These are phyloP conservation scores for Phoma sp. DNA, from an alignment of 2,329 filamentous ascomycete species.

Conservation along the genomic window DNA sequence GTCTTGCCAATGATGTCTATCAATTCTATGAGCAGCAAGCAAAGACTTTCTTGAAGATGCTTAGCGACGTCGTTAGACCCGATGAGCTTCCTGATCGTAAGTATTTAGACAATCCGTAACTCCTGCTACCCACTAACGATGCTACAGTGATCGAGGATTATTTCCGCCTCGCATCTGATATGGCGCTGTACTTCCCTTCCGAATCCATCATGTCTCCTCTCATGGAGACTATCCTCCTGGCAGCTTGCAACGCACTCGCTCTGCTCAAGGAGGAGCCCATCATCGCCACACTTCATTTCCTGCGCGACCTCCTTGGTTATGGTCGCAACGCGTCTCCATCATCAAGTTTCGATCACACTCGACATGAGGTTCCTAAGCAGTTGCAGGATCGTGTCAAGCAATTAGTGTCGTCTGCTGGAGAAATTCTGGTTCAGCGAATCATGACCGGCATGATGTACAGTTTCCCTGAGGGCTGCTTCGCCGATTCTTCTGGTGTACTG, in stretches of 20 bases:
- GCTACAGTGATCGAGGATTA: constrained; percentile 85
- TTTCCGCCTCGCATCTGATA: constrained; percentile 90
- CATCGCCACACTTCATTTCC: constrained; percentile 87
- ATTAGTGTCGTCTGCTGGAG: constrained; percentile 73
- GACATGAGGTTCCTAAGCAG: constrained; percentile 67
- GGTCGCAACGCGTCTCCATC: constrained; percentile 72
- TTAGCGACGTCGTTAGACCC: constrained; percentile 77
- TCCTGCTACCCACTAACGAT: constrained; percentile 16
- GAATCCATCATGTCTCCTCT: constrained; percentile 80
- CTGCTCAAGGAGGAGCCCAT: constrained; percentile 91
- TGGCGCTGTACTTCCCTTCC: constrained; percentile 88
- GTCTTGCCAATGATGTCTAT: constrained; percentile 88
- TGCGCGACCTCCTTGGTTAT: constrained; percentile 89
- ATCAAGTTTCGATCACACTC: constrained; percentile 66
- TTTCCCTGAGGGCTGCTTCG: constrained; percentile 93
- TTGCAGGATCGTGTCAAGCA: constrained; percentile 75
- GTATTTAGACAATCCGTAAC: constrained; percentile 21
- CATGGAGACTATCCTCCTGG: constrained; percentile 82
- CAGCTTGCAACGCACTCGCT: constrained; percentile 82
- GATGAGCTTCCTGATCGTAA: constrained; percentile 74
- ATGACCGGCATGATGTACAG: constrained; percentile 99
- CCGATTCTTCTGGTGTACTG: constrained; percentile 91
- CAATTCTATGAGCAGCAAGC: constrained; percentile 94
- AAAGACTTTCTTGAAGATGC: constrained; percentile 83
- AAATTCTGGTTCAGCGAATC: constrained; percentile 82